phyloP scores from a whole-genome alignment of 2,329 filamentous ascomycete species.

The Sarocladium brachiariae region DNA sequence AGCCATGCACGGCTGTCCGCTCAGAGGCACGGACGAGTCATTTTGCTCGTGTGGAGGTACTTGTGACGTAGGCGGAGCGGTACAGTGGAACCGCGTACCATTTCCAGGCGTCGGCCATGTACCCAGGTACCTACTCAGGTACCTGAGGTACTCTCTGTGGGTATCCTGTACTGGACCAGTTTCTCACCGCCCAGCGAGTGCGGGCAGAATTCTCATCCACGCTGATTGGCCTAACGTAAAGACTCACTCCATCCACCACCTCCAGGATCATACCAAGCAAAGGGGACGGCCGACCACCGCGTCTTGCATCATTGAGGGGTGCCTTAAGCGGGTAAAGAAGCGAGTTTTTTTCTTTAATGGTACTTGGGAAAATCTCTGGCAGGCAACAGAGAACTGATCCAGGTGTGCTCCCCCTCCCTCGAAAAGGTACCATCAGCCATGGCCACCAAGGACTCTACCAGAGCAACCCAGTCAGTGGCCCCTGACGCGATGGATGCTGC shows the following conservation, averaged over 20 bases:
- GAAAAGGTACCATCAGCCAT: constrained; percentile 3
- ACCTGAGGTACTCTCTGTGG: too few species aligned
- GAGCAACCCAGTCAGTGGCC: not conserved
- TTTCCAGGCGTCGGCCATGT: not conserved
- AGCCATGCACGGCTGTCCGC: not conserved
- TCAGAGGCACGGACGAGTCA: constrained; percentile 7
- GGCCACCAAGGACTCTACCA: constrained; percentile 8
- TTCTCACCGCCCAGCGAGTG: not conserved
- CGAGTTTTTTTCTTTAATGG: constrained; percentile 6
- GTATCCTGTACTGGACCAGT: too few species aligned
- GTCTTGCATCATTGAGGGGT: constrained; percentile 10
- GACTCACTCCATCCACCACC: constrained; percentile 1
- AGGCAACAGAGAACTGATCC: not conserved
- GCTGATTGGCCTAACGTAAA: not conserved
- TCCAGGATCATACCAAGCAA: constrained; percentile 6
- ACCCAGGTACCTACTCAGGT: too few species aligned
- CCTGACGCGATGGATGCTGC: not conserved
- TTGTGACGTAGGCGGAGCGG: constrained; percentile 10
- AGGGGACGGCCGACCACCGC: constrained; percentile 8
- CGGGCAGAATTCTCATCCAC: constrained; percentile 2
- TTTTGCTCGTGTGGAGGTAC: constrained; percentile 4
- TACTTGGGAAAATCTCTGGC: constrained; percentile 4
- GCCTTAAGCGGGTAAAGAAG: constrained; percentile 9
- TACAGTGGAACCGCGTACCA: constrained; percentile 7
- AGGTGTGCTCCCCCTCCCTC: not conserved